Conservation (phyloP, 345 rosid species). For the Euphorbia peplus region DNA sequence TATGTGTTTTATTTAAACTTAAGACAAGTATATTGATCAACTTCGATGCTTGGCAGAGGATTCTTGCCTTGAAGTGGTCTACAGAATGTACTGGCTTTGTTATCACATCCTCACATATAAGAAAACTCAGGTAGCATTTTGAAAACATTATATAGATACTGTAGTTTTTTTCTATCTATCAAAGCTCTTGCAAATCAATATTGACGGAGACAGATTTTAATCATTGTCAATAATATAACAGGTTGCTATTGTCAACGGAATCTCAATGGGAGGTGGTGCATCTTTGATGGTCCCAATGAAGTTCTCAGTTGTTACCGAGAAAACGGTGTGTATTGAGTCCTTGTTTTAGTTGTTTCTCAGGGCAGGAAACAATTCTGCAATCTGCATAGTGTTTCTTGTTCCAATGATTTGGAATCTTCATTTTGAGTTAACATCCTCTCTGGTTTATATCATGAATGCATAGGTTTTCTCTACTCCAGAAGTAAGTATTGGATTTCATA, state of each 20-base stretch:
- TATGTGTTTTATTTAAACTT: too few relatives aligned
- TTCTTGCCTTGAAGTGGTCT: slow-evolving; percentile 85
- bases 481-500: slow-evolving; percentile 90
- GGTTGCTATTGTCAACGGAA: slow-evolving; percentile 88
- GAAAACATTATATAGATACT: not conserved
- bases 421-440: not conserved
- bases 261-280: slow-evolving; percentile 98
- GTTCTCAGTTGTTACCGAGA: slow-evolving; percentile 89
- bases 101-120: slow-evolving; percentile 83
- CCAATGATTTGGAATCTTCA: not conserved
- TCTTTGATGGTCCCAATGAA: slow-evolving; percentile 90
- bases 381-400: not conserved
- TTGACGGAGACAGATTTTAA: not conserved
- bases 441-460: slow-evolving; percentile 2
- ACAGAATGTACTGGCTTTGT: slow-evolving; percentile 95
- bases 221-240: slow-evolving; percentile 24
- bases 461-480: slow-evolving; percentile 94
- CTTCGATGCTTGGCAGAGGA: slow-evolving; percentile 53
- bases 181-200: not conserved
- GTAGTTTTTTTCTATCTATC: not conserved
- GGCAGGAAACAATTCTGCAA: not conserved
- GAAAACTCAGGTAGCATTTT: slow-evolving; percentile 59
- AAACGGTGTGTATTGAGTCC: slow-evolving; percentile 54
- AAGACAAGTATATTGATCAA: not conserved
- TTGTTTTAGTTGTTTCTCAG: slow-evolving; percentile 4